These are phyloP conservation scores for Chaetomiaceae sp. DNA, from an alignment of 2,329 filamentous ascomycete species.

Conservation along the genomic window DNA sequence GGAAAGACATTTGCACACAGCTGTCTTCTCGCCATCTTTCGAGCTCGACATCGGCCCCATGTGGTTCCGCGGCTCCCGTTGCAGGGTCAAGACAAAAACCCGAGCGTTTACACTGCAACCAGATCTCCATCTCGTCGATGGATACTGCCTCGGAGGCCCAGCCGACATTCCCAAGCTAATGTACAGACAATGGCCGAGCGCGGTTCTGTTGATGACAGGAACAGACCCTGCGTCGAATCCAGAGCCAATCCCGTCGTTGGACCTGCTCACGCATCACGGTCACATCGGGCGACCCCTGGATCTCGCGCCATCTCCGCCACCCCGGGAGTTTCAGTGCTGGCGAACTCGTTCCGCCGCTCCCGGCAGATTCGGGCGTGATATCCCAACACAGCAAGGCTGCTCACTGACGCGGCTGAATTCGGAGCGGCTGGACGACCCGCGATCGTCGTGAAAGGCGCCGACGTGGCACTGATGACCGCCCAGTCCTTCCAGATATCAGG, in stretches of 20 bases:
- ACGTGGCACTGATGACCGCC: not conserved
- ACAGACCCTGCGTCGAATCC: conserved; percentile 2
- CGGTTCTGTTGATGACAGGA: not conserved
- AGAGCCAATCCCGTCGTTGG: conserved; percentile 13
- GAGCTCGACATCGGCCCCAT: not conserved
- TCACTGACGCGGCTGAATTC: conserved; percentile 11
- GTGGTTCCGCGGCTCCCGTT: not conserved
- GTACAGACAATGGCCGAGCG: not conserved
- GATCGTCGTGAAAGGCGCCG: not conserved
- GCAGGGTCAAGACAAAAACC: conserved; percentile 17
- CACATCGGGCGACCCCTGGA: conserved; percentile 9
- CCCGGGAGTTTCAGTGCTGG: conserved; percentile 4
- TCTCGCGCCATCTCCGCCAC: conserved; percentile 11
- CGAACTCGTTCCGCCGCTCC: conserved; percentile 3
- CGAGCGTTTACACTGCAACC: not conserved
- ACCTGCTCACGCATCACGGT: not conserved
- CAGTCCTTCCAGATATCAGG: too few relatives aligned
- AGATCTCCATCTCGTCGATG: not conserved
- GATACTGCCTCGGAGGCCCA: conserved; percentile 5
- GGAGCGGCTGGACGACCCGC: conserved; percentile 1
- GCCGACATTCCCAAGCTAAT: conserved; percentile 12
- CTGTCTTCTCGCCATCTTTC: not conserved
- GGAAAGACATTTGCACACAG: not conserved
- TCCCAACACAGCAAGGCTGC: conserved; percentile 10
- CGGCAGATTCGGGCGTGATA: conserved; percentile 11